A percentile compares a stretch with the other conserved stretches of the same genome.
phyloP scores from a whole-genome alignment of 208 protist genomes.

The Wallacemonas sp. region DNA sequence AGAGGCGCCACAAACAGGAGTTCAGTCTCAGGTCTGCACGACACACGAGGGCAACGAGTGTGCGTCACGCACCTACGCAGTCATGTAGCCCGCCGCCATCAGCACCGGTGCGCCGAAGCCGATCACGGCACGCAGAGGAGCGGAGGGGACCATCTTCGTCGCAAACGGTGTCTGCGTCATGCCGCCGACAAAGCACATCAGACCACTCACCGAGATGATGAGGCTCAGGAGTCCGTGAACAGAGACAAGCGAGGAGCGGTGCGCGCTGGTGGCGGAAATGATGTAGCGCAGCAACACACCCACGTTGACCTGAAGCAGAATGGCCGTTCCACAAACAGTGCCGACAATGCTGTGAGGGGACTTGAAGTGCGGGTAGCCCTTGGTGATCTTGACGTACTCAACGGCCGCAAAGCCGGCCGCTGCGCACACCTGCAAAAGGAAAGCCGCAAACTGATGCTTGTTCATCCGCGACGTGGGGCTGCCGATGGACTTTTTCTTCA shows the following conservation, averaged over 20 bases:
- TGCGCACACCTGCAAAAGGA: constrained; percentile 36
- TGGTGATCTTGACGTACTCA: constrained; percentile 54
- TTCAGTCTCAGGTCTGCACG: no score
- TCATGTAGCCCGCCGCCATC: constrained; percentile 2
- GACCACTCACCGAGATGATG: constrained; percentile 17
- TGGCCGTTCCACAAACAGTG: constrained; percentile 16
- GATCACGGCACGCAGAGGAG: constrained; percentile 6
- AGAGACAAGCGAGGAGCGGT: neutral
- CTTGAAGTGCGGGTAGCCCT: constrained; percentile 32
- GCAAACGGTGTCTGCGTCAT: constrained; percentile 24
- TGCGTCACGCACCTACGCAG: neutral
- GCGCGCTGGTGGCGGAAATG: neutral
- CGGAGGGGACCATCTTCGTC: constrained; percentile 18
- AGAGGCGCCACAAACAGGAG: no score
- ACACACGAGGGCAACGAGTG: no score
- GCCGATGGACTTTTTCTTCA: constrained; percentile 18
- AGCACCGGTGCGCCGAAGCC: constrained; percentile 2
- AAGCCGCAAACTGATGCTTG: constrained; percentile 35
- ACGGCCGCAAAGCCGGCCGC: constrained; percentile 40
- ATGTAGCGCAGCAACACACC: constrained; percentile 28
- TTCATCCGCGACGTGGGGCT: neutral
- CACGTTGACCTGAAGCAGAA: constrained; percentile 33
- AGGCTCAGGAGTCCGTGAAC: constrained; percentile 22
- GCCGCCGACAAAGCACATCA: constrained; percentile 28
- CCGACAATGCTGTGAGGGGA: constrained; percentile 47